These are phyloP conservation scores for Myriosclerotinia duriaeana DNA, from an alignment of 2,329 filamentous ascomycete genomes.

Conservation along the genomic window DNA sequence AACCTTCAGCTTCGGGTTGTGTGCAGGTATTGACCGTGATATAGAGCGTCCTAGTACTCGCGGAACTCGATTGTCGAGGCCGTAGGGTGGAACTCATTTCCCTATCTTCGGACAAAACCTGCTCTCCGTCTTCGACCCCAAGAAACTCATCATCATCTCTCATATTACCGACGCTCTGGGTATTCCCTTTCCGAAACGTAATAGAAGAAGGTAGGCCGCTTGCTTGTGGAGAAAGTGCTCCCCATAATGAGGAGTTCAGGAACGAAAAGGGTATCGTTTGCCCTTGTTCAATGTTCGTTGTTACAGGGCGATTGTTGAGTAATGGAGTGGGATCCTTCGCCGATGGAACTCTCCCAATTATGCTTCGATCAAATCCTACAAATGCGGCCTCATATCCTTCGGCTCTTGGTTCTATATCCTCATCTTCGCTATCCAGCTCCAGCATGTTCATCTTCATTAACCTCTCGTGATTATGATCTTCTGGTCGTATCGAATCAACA, in stretches of 20 bases:
- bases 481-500: conserved; percentile 45
- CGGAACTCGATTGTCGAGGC: conserved; percentile 29
- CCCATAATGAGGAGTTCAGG: conserved; percentile 54
- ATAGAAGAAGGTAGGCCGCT: conserved; percentile 42
- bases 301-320: conserved; percentile 63
- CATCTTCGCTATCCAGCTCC: conserved; percentile 37
- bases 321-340: conserved; percentile 49
- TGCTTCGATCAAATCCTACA: conserved; percentile 57
- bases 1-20: conserved; percentile 56
- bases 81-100: conserved; percentile 21
- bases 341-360: conserved; percentile 60
- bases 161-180: conserved; percentile 26
- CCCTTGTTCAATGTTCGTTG: conserved; percentile 62
- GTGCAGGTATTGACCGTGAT: conserved; percentile 84
- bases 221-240: conserved; percentile 43
- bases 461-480: conserved; percentile 50
- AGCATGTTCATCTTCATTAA: conserved; percentile 42
- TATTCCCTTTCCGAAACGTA: conserved; percentile 29
- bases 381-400: conserved; percentile 61
- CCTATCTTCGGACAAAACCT: neutral
- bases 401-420: conserved; percentile 40
- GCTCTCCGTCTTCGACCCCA: conserved; percentile 8
- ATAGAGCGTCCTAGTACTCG: conserved; percentile 53
- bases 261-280: conserved; percentile 65
- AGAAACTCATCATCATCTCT: conserved; percentile 14